phyloP scores from a whole-genome alignment of 169 alveolate species.

The Perkinsus chesapeaki region DNA sequence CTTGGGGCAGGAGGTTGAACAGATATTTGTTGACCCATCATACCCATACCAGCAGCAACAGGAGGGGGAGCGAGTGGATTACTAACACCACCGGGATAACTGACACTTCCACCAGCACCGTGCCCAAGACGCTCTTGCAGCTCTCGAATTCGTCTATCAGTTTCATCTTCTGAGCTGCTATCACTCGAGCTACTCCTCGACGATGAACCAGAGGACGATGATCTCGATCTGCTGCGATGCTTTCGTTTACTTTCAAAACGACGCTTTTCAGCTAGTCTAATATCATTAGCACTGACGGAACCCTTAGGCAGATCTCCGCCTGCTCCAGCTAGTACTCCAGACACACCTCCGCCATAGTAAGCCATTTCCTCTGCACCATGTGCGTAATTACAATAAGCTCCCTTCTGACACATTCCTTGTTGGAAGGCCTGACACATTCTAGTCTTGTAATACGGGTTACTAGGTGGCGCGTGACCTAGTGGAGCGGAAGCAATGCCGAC shows the following conservation, averaged over 20 bases:
- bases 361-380: not conserved
- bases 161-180: not conserved
- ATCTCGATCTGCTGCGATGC: not conserved
- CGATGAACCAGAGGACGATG: not conserved
- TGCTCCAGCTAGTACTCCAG: not conserved
- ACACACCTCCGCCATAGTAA: not conserved
- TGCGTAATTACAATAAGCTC: not conserved
- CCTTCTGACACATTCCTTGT: not conserved
- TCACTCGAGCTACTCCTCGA: not conserved
- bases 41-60: not conserved
- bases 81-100: not conserved
- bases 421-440: not conserved
- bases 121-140: not conserved
- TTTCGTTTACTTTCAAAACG: not conserved
- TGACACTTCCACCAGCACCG: too few relatives aligned
- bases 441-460: not conserved
- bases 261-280: not conserved
- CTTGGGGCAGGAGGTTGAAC: not conserved
- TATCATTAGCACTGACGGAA: not conserved
- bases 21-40: not conserved
- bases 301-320: not conserved
- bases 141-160: not conserved
- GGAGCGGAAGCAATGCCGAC: not conserved
- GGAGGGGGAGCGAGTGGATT: not conserved
- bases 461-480: not conserved